These are phyloP conservation scores for Globisporangium echinulatum DNA, from an alignment of 352 stramenopile genomes.

Conservation along the genomic window DNA sequence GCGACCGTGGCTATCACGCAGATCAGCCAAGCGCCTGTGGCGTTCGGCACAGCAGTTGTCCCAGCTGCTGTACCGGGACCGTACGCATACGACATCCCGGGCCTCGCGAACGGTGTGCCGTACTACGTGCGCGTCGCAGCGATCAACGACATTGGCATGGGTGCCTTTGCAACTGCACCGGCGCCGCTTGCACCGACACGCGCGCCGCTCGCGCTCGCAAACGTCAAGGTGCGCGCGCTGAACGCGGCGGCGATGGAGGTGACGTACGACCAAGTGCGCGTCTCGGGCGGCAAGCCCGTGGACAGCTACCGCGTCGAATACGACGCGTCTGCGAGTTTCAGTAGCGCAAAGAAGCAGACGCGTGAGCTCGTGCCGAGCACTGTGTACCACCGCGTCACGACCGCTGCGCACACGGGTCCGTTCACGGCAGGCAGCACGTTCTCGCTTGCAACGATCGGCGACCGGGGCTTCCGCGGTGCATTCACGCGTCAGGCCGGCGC, in stretches of 20 bases:
- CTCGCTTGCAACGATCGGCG: conserved; percentile 44
- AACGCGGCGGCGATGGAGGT: conserved; percentile 39
- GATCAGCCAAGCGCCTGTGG: conserved; percentile 23
- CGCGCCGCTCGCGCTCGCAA: conserved; percentile 38
- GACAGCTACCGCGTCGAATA: conserved; percentile 54
- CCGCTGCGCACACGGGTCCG: conserved; percentile 52
- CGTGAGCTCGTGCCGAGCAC: conserved; percentile 25
- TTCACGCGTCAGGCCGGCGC: conserved; percentile 43
- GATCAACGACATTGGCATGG: conserved; percentile 81
- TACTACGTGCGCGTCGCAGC: conserved; percentile 91
- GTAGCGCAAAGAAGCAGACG: conserved; percentile 13
- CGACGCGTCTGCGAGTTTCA: conserved; percentile 30
- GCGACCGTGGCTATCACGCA: conserved; percentile 19
- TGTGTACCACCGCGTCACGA: conserved; percentile 61
- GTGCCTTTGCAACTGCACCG: conserved; percentile 43
- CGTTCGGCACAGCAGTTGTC: conserved; percentile 32
- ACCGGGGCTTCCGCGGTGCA: conserved; percentile 34
- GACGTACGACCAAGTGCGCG: conserved; percentile 49
- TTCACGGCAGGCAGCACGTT: conserved; percentile 61
- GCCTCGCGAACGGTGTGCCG: conserved; percentile 58
- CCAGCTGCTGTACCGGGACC: conserved; percentile 1
- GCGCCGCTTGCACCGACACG: conserved; percentile 38
- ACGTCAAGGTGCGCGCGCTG: conserved; percentile 28
- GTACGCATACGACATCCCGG: conserved; percentile 52
- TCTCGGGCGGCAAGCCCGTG: conserved; percentile 48